Conservation (phyloP, 768 basidiomycete genomes). For the Psilocybe tampanensis region DNA sequence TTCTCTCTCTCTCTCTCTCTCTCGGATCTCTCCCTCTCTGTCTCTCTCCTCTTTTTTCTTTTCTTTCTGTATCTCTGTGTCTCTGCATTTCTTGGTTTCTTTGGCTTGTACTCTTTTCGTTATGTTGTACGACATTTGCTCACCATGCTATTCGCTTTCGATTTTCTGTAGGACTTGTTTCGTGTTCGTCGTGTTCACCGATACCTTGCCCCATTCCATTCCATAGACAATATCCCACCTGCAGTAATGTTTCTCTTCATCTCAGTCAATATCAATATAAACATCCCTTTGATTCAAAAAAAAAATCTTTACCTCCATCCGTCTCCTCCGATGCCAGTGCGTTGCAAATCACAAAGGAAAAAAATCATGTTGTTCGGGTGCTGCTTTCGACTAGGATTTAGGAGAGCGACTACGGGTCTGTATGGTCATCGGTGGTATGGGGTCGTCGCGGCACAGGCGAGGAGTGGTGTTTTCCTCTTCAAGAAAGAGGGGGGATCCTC, state of each 20-base stretch:
- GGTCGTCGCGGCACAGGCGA: too few relatives aligned
- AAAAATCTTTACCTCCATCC: not conserved
- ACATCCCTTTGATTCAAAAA: not conserved
- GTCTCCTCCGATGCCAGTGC: too few relatives aligned
- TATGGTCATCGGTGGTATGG: too few relatives aligned
- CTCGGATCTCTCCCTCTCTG: constrained; percentile 2
- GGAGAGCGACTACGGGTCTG: too few relatives aligned
- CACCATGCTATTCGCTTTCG: constrained; percentile 12
- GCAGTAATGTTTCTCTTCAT: constrained; percentile 10
- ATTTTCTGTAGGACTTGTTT: constrained; percentile 2
- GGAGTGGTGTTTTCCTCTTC: too few relatives aligned
- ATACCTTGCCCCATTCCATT: constrained; percentile 1
- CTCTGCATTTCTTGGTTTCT: not conserved
- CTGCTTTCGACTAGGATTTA: too few relatives aligned
- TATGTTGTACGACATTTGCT: not conserved
- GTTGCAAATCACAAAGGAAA: too few relatives aligned
- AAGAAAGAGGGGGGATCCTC: too few relatives aligned
- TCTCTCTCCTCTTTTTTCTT: not conserved
- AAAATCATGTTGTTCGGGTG: too few relatives aligned
- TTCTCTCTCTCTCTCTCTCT: too few relatives aligned
- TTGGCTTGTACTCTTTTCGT: not conserved
- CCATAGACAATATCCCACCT: constrained; percentile 14
- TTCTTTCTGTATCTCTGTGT: not conserved
- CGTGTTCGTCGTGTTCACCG: too few relatives aligned
- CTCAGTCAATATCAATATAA: not conserved